Conservation (phyloP, 495 filamentous ascomycete genomes). For the Rusavskia elegans region DNA sequence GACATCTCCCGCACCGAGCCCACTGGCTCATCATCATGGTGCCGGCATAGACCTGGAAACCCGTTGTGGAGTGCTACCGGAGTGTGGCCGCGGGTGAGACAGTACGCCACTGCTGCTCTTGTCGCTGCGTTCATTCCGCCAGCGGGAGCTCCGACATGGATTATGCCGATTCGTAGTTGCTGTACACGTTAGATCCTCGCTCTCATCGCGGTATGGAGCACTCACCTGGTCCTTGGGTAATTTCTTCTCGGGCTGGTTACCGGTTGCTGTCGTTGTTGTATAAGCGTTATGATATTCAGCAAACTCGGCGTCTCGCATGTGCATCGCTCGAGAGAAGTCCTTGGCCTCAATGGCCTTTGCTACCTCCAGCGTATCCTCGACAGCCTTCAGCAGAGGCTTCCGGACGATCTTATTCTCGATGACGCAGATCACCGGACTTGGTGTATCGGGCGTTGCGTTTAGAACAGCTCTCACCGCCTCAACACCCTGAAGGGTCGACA, state of each 20-base stretch:
- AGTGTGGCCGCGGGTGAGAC: constrained; percentile 80
- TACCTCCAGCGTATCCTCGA: constrained; percentile 68
- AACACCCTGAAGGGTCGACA: constrained; percentile 85
- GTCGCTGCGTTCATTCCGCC: constrained; percentile 98
- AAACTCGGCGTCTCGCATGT: constrained; percentile 81
- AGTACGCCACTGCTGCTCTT: constrained; percentile 90
- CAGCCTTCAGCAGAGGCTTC: constrained; percentile 76
- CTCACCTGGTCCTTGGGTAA: constrained; percentile 61
- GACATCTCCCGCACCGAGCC: constrained; percentile 69
- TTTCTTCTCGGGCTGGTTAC: constrained; percentile 37
- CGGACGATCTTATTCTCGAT: constrained; percentile 96
- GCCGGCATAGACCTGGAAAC: constrained; percentile 85
- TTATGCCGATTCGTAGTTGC: constrained; percentile 85
- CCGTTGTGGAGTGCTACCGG: constrained; percentile 91
- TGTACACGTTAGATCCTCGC: constrained; percentile 15
- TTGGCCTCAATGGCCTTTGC: constrained; percentile 62
- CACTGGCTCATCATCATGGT: constrained; percentile 67
- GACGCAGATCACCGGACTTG: constrained; percentile 88
- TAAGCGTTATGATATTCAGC: constrained; percentile 83
- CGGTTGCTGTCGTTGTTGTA: constrained; percentile 66
- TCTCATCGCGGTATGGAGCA: neutral
- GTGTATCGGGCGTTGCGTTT: constrained; percentile 71
- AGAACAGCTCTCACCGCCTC: constrained; percentile 96
- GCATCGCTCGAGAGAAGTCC: constrained; percentile 76
- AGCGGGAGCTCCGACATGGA: constrained; percentile 96